These are phyloP conservation scores for Rubia tinctorum DNA, from an alignment of 305 asterid genomes.

Conservation along the genomic window DNA sequence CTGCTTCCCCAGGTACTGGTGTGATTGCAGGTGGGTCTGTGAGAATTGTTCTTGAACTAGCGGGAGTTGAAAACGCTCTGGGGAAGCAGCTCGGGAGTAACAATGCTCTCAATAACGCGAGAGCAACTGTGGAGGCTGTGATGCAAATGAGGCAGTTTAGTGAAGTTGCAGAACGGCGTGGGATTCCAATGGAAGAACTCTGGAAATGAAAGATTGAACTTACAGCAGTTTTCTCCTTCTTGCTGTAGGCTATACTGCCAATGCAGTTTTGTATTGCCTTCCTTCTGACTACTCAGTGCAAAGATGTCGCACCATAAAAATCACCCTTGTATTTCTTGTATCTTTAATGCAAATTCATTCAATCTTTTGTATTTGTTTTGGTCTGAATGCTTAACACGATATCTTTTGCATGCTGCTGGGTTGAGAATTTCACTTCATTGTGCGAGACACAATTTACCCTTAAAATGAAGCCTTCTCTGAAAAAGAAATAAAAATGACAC, in stretches of 20 bases:
- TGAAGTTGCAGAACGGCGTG: slow-evolving; percentile 81
- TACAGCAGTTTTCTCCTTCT: neutral
- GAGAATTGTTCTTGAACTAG: slow-evolving; percentile 80
- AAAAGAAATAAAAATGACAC: too few species aligned
- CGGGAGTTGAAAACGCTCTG: slow-evolving; percentile 89
- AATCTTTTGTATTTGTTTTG: neutral
- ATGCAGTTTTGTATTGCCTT: neutral
- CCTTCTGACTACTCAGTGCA: neutral
- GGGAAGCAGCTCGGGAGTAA: slow-evolving; percentile 95
- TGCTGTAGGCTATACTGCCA: slow-evolving; percentile 2
- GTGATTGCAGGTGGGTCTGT: slow-evolving; percentile 98
- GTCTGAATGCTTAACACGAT: too few species aligned
- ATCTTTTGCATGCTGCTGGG: too few species aligned
- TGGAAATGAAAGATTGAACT: slow-evolving; percentile 61
- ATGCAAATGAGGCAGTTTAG: slow-evolving; percentile 84
- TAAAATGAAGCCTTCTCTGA: too few species aligned
- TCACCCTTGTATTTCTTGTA: neutral
- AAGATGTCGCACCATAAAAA: neutral
- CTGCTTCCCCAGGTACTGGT: slow-evolving; percentile 96
- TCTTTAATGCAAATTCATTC: neutral
- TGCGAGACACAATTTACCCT: too few species aligned
- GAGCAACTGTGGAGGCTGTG: slow-evolving; percentile 90
- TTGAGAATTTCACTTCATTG: too few species aligned
- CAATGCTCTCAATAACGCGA: slow-evolving; percentile 91
- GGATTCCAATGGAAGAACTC: slow-evolving; percentile 93